phyloP scores from a whole-genome alignment of 495 filamentous ascomycete genomes.

The Tuber brumale region DNA sequence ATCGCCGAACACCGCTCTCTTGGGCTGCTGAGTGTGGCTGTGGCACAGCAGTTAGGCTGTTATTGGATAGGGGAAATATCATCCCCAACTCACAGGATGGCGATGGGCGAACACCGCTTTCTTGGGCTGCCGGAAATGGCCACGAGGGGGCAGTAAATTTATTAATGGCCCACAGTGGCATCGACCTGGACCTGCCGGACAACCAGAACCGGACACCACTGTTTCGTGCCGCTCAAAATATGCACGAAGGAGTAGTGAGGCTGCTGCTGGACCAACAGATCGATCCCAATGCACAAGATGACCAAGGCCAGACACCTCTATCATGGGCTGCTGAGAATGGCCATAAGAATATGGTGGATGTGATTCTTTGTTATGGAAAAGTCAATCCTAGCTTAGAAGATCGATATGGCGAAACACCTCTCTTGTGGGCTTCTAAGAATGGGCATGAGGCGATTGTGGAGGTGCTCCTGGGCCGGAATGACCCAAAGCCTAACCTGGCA shows the following conservation, averaged over 20 bases:
- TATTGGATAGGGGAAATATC: not conserved
- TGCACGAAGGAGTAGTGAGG: constrained; percentile 6
- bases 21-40: constrained; percentile 9
- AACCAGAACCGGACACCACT: constrained; percentile 4
- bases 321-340: constrained; percentile 14
- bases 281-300: not conserved
- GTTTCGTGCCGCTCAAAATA: constrained; percentile 2
- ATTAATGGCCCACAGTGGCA: not conserved
- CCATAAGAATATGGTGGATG: constrained; percentile 3
- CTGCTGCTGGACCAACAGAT: constrained; percentile 7
- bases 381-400: not conserved
- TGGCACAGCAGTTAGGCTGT: not conserved
- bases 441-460: constrained; percentile 10
- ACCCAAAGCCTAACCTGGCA: not conserved
- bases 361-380: constrained; percentile 1
- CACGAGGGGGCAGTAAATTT: not conserved
- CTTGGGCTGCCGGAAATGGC: constrained; percentile 9
- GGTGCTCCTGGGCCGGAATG: constrained; percentile 5
- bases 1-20: constrained; percentile 17
- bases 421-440: constrained; percentile 14
- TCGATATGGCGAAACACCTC: constrained; percentile 6
- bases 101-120: not conserved
- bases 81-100: not conserved
- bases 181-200: not conserved
- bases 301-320: not conserved